These are phyloP conservation scores for Backusella westeae DNA, from an alignment of 192 early-diverging fungal genomes.

Conservation along the genomic window DNA sequence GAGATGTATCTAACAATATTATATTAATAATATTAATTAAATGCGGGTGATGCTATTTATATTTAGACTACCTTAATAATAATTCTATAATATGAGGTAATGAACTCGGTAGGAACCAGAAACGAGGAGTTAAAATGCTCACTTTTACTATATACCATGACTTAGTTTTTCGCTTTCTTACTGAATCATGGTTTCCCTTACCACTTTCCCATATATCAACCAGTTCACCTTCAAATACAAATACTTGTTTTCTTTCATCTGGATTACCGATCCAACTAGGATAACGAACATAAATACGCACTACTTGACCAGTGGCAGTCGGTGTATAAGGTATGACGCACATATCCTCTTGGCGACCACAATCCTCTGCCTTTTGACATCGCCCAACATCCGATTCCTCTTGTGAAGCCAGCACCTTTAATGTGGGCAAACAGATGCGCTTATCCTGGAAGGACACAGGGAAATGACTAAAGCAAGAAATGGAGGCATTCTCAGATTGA, in stretches of 20 bases:
- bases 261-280: conserved; percentile 33
- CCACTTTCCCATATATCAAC: conserved; percentile 70
- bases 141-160: conserved; percentile 49
- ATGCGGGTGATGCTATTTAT: background rate
- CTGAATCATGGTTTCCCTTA: conserved; percentile 18
- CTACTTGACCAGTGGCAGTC: conserved; percentile 38
- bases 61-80: conserved; percentile 45
- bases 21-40: background rate
- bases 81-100: conserved; percentile 58
- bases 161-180: background rate
- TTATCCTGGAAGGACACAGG: background rate
- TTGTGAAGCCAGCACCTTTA: conserved; percentile 35
- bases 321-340: conserved; percentile 61
- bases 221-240: conserved; percentile 66
- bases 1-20: conserved; percentile 51
- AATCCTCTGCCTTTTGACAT: conserved; percentile 40
- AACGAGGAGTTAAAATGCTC: conserved; percentile 52
- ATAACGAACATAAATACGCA: conserved; percentile 53
- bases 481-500: conserved; percentile 32
- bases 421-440: conserved; percentile 37
- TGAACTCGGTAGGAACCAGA: conserved; percentile 52
- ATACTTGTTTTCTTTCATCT: conserved; percentile 36
- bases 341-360: conserved; percentile 14
- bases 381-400: conserved; percentile 15
- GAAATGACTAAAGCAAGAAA: conserved; percentile 19